These are phyloP conservation scores for Peronospora destructor DNA, from an alignment of 352 stramenopile species.

Conservation along the genomic window DNA sequence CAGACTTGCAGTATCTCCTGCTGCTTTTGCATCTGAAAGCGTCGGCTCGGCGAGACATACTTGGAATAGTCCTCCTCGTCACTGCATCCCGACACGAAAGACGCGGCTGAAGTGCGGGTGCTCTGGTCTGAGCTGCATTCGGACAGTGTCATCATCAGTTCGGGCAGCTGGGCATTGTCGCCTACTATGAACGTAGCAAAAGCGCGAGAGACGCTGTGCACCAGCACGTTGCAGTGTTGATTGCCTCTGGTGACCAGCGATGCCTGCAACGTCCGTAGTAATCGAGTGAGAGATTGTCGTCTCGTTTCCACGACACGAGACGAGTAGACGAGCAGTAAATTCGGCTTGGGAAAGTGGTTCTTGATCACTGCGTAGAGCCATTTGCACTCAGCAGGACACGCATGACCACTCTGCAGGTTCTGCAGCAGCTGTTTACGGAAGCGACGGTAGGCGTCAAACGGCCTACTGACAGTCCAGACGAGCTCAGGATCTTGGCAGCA, in stretches of 20 bases:
- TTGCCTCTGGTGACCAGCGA: slow-evolving; percentile 31
- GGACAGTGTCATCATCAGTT: slow-evolving; percentile 15
- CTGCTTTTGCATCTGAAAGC: slow-evolving; percentile 8
- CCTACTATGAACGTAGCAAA: slow-evolving; percentile 26
- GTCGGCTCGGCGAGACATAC: slow-evolving; percentile 2
- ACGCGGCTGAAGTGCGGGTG: slow-evolving; percentile 15
- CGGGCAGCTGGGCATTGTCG: slow-evolving; percentile 18
- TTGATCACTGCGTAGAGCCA: slow-evolving; percentile 33
- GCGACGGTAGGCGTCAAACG: slow-evolving; percentile 37
- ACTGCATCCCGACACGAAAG: slow-evolving; percentile 12
- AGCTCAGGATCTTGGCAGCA: slow-evolving; percentile 12
- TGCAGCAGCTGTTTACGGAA: slow-evolving; percentile 36
- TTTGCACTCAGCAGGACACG: slow-evolving; percentile 29
- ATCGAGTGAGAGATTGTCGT: slow-evolving; percentile 19
- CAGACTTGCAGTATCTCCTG: not conserved
- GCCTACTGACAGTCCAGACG: slow-evolving; percentile 22
- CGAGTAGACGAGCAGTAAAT: slow-evolving; percentile 24
- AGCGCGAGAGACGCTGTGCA: slow-evolving; percentile 21
- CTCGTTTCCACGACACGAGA: slow-evolving; percentile 16
- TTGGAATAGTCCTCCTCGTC: slow-evolving; percentile 15
- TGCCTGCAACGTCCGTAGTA: slow-evolving; percentile 27
- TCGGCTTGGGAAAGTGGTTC: slow-evolving; percentile 32
- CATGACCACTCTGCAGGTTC: slow-evolving; percentile 19
- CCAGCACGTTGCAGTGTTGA: slow-evolving; percentile 27
- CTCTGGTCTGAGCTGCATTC: slow-evolving; percentile 21